A percentile compares a stretch with the other conserved stretches of the same genome.
phyloP scores from a whole-genome alignment of 2,329 filamentous ascomycete species.

The Scedosporium apiospermum region DNA sequence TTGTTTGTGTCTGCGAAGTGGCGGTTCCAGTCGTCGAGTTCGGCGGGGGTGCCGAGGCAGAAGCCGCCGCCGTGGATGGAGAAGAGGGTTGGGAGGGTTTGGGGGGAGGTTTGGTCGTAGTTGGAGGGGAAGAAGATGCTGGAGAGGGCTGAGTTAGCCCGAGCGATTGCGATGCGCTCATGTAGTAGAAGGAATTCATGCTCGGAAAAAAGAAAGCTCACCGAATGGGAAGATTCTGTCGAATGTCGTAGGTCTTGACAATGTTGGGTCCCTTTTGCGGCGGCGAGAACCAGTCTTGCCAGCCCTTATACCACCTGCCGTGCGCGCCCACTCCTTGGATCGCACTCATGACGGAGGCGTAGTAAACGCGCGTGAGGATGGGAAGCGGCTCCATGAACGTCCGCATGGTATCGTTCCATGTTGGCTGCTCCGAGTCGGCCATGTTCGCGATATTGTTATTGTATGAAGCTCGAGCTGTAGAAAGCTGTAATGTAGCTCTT shows the following conservation, averaged over 20 bases:
- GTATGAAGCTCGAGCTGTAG: not conserved
- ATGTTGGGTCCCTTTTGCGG: conserved; percentile 1
- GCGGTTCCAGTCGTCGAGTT: conserved; percentile 38
- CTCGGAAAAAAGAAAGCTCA: not conserved
- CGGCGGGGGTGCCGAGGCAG: conserved; percentile 28
- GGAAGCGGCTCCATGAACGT: not conserved
- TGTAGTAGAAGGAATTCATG: not conserved
- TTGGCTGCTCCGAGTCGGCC: not conserved
- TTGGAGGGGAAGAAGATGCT: conserved; percentile 30
- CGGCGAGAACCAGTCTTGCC: conserved; percentile 4
- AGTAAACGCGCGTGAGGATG: not conserved
- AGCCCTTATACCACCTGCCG: not conserved
- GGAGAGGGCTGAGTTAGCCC: not conserved
- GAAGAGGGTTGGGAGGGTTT: conserved; percentile 31
- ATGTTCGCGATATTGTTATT: not conserved
- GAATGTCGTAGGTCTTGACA: conserved; percentile 9
- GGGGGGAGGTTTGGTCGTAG: conserved; percentile 19
- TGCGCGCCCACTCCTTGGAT: not conserved
- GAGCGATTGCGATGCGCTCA: not conserved
- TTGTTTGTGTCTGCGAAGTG: conserved; percentile 27
- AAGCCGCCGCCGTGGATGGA: conserved; percentile 45
- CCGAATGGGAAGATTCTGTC: conserved; percentile 6
- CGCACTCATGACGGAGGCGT: conserved; percentile 12
- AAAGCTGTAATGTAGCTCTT: not conserved
- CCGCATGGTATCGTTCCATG: not conserved